Evolutionary conservation across 2,329 filamentous ascomycete species (phyloP).

Genomic region (Fusarium hostae): DNA sequence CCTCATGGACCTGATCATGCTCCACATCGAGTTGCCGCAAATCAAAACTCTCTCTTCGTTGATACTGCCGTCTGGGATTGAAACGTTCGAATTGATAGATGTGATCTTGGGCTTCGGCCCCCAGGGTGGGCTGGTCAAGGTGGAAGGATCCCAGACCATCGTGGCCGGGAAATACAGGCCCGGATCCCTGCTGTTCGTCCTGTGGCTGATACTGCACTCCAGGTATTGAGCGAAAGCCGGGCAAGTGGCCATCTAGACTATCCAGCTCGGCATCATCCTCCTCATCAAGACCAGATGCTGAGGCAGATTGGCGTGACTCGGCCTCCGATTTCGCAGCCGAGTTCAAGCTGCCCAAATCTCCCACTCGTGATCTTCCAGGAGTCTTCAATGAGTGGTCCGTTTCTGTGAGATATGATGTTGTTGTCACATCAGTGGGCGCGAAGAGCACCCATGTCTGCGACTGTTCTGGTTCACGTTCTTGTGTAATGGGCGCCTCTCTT

Average conservation of each 20-base stretch:
- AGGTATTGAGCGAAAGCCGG: constrained; percentile 80
- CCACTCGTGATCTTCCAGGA: constrained; percentile 76
- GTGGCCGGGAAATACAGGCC: constrained; percentile 85
- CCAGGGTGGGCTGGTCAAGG: constrained; percentile 66
- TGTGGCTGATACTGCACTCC: constrained; percentile 41
- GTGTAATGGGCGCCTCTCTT: constrained; percentile 41
- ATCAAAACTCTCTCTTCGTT: constrained; percentile 64
- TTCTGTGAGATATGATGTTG: constrained; percentile 75
- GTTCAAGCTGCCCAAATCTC: constrained; percentile 83
- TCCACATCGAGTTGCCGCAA: constrained; percentile 62
- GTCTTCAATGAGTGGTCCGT: constrained; percentile 73
- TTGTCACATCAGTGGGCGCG: constrained; percentile 75
- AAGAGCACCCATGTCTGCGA: constrained; percentile 98
- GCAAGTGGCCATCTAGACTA: constrained; percentile 90
- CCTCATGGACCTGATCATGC: constrained; percentile 68
- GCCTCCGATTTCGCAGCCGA: constrained; percentile 72
- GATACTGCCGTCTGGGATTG: constrained; percentile 75
- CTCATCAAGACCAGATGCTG: constrained; percentile 52
- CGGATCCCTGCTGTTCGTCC: constrained; percentile 56
- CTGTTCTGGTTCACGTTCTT: constrained; percentile 65
- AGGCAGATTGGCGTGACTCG: constrained; percentile 54
- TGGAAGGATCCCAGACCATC: constrained; percentile 91
- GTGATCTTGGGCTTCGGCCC: constrained; percentile 77
- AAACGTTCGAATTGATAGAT: constrained; percentile 89
- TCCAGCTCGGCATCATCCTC: constrained; percentile 86